Percentiles rank a stretch among this genome's conserved stretches.
These are phyloP conservation scores for Termitomyces sp. DNA, from an alignment of 768 basidiomycete species.

Conservation along the genomic window DNA sequence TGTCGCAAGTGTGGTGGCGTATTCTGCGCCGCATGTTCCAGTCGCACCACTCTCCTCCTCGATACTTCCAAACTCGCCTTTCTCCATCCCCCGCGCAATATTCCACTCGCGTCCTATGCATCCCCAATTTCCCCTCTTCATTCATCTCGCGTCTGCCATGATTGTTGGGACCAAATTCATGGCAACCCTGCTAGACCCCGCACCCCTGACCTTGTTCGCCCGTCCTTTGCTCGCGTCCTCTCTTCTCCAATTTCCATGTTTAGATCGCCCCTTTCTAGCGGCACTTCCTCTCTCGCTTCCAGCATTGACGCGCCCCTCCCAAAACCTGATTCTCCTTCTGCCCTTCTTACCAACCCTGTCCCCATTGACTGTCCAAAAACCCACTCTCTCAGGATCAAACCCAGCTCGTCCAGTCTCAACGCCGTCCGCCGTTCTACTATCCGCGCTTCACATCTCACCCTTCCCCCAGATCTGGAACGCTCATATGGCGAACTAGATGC, in stretches of 20 bases:
- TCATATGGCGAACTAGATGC: slow-evolving; percentile 68
- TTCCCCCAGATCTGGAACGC: slow-evolving; percentile 35
- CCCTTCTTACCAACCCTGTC: slow-evolving; percentile 17
- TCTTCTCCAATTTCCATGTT: slow-evolving; percentile 35
- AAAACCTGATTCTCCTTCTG: slow-evolving; percentile 12
- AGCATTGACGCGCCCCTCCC: slow-evolving; percentile 14
- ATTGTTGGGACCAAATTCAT: slow-evolving; percentile 71
- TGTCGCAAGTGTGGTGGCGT: slow-evolving; percentile 83
- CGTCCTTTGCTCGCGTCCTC: slow-evolving; percentile 27
- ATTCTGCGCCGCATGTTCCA: slow-evolving; percentile 61
- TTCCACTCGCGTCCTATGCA: slow-evolving; percentile 52
- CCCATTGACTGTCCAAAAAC: slow-evolving; percentile 22
- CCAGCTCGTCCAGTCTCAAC: slow-evolving; percentile 29
- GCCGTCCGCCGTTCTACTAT: slow-evolving; percentile 25
- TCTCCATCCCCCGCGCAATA: slow-evolving; percentile 62
- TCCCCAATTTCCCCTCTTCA: slow-evolving; percentile 55
- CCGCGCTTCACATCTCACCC: slow-evolving; percentile 29
- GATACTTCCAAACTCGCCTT: slow-evolving; percentile 70
- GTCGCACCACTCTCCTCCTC: slow-evolving; percentile 55
- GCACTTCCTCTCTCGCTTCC: slow-evolving; percentile 26
- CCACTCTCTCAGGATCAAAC: slow-evolving; percentile 23
- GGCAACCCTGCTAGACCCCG: slow-evolving; percentile 43
- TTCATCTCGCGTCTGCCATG: slow-evolving; percentile 65
- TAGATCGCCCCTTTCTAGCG: slow-evolving; percentile 29
- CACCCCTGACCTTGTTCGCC: slow-evolving; percentile 29